Evolutionary conservation across 768 basidiomycete species (phyloP).

Genomic region (Lactarius hatsudake): DNA sequence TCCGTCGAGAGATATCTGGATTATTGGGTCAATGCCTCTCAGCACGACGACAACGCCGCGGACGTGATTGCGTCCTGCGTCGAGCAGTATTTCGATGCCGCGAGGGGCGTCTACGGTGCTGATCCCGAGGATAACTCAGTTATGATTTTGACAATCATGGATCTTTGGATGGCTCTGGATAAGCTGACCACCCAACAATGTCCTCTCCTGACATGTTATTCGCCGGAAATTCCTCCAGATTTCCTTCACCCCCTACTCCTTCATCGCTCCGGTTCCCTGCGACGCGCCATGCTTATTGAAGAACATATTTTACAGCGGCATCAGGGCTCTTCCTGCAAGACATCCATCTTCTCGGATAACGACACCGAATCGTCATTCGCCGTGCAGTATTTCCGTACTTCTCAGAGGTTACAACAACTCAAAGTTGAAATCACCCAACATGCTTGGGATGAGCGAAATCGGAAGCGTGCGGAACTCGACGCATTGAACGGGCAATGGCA

Average conservation of each 20-base stretch:
- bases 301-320: neutral
- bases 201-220: neutral
- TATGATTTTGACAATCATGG: neutral
- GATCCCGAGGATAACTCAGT: neutral
- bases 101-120: neutral
- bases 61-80: neutral
- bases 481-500: neutral
- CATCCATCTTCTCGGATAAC: neutral
- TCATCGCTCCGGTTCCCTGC: neutral
- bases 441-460: neutral
- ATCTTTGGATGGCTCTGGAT: neutral
- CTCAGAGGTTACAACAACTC: neutral
- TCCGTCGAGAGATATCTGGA: neutral
- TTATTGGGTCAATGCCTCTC: neutral
- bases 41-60: neutral
- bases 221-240: neutral
- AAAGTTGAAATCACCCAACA: neutral
- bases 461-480: neutral
- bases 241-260: neutral
- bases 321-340: neutral
- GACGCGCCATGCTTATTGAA: neutral
- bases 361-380: neutral
- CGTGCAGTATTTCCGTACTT: neutral
- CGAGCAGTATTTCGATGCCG: neutral
- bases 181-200: neutral